These are phyloP conservation scores for Dovyalis caffra DNA, from an alignment of 345 rosid genomes.

Conservation along the genomic window DNA sequence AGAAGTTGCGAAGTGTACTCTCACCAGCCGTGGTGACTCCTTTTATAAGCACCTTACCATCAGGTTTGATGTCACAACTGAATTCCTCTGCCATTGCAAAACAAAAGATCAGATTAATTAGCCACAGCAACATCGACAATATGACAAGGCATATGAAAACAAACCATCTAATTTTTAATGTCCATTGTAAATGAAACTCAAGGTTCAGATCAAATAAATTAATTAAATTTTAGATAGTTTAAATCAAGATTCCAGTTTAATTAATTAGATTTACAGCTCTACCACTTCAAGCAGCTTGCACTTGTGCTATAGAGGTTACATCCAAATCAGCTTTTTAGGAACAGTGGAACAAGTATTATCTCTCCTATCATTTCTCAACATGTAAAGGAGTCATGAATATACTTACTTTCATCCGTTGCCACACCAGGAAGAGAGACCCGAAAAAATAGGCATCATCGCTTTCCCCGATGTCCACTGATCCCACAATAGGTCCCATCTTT, in stretches of 20 bases:
- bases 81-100: conserved; percentile 57
- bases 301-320: background rate
- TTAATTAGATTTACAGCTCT: no score
- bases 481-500: conserved; percentile 54
- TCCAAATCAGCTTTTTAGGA: no score
- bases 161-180: background rate
- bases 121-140: background rate
- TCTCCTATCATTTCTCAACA: background rate
- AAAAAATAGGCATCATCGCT: conserved; percentile 57
- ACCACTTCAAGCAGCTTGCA: no score
- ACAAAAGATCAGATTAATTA: conserved; percentile 11
- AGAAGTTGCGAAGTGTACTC: conserved; percentile 49
- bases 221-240: background rate
- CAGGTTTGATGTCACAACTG: conserved; percentile 57
- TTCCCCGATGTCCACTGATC: conserved; percentile 61
- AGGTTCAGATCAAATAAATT: background rate
- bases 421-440: conserved; percentile 74
- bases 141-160: background rate
- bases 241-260: background rate
- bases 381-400: background rate
- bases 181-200: conserved; percentile 1
- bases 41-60: conserved; percentile 55
- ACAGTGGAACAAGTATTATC: background rate
- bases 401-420: conserved; percentile 64
- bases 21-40: conserved; percentile 81